These are phyloP conservation scores for Lasiosphaeris hirsuta DNA, from an alignment of 495 filamentous ascomycete species.

Conservation along the genomic window DNA sequence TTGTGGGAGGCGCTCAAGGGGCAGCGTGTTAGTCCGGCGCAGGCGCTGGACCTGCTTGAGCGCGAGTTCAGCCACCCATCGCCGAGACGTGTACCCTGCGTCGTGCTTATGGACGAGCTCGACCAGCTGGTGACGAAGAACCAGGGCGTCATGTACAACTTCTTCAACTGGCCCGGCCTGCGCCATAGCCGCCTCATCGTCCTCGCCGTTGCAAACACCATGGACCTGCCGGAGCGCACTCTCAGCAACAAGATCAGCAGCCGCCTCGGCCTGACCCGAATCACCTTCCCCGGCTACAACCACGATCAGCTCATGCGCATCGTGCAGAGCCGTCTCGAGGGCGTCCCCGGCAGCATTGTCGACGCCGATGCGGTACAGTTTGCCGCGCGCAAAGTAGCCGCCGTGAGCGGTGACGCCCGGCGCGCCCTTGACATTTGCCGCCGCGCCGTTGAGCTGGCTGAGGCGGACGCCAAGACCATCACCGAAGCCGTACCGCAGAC, in stretches of 20 bases:
- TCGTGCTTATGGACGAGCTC: slow-evolving; percentile 98
- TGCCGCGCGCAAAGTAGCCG: slow-evolving; percentile 92
- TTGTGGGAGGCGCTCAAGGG: slow-evolving; percentile 96
- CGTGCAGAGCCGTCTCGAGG: slow-evolving; percentile 81
- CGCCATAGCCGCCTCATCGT: slow-evolving; percentile 91
- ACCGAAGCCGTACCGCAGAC: slow-evolving; percentile 32
- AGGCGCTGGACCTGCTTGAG: slow-evolving; percentile 87
- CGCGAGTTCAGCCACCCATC: slow-evolving; percentile 86
- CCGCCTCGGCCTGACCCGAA: slow-evolving; percentile 81
- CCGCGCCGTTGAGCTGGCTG: slow-evolving; percentile 91
- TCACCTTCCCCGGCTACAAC: slow-evolving; percentile 96
- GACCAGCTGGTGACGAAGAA: slow-evolving; percentile 97
- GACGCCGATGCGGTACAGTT: slow-evolving; percentile 95
- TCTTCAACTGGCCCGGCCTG: slow-evolving; percentile 99
- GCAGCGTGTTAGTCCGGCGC: slow-evolving; percentile 85
- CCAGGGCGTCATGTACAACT: slow-evolving; percentile 99
- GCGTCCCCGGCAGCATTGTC: slow-evolving; percentile 84
- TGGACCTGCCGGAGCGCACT: slow-evolving; percentile 97
- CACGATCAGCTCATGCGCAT: slow-evolving; percentile 98
- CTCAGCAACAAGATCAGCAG: slow-evolving; percentile 97
- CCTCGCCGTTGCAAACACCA: slow-evolving; percentile 96
- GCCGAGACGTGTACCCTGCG: slow-evolving; percentile 88
- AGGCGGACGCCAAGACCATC: slow-evolving; percentile 56
- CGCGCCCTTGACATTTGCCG: slow-evolving; percentile 94
- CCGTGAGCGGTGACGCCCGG: slow-evolving; percentile 90